phyloP scores from a whole-genome alignment of 306 rosid genomes.

The Trifolium pratense region DNA sequence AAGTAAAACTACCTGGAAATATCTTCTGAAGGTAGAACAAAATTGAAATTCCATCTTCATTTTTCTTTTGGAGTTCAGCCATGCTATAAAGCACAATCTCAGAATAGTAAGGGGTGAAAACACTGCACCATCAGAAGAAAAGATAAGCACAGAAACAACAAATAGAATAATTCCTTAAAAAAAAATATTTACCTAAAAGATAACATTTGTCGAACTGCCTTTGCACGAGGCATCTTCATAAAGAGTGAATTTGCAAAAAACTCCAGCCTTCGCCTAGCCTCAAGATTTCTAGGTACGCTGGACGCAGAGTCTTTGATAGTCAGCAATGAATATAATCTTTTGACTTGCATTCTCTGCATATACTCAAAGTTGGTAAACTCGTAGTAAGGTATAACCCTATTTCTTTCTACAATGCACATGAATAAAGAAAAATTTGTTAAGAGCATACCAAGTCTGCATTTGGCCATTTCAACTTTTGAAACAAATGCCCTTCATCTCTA shows the following conservation, averaged over 20 bases:
- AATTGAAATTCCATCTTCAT: slow-evolving; percentile 92
- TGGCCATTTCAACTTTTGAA: slow-evolving; percentile 88
- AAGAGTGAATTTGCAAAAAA: slow-evolving; percentile 94
- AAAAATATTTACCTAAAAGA: slow-evolving; percentile 69
- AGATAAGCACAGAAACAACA: slow-evolving; percentile 42
- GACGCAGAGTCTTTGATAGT: slow-evolving; percentile 93
- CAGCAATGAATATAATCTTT: slow-evolving; percentile 79
- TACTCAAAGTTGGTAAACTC: slow-evolving; percentile 37
- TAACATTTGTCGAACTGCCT: slow-evolving; percentile 80
- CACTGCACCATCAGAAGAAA: slow-evolving; percentile 65
- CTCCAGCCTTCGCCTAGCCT: slow-evolving; percentile 82
- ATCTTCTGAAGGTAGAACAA: slow-evolving; percentile 93
- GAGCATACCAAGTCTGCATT: slow-evolving; percentile 68
- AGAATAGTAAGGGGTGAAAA: slow-evolving; percentile 94
- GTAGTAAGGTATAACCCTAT: background rate
- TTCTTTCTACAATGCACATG: background rate
- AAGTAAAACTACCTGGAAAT: slow-evolving; percentile 65
- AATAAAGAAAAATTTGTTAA: slow-evolving; percentile 29
- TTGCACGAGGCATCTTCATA: slow-evolving; percentile 82
- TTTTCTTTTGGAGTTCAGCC: slow-evolving; percentile 80
- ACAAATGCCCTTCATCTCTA: slow-evolving; percentile 74
- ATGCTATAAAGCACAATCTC: slow-evolving; percentile 89
- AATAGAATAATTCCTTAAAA: slow-evolving; percentile 24
- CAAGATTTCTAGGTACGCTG: slow-evolving; percentile 88
- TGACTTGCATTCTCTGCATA: slow-evolving; percentile 72